Percentiles rank a stretch among this genome's conserved stretches.
phyloP scores from a whole-genome alignment of 805 yeast species.

The Alloascoidea africana region DNA sequence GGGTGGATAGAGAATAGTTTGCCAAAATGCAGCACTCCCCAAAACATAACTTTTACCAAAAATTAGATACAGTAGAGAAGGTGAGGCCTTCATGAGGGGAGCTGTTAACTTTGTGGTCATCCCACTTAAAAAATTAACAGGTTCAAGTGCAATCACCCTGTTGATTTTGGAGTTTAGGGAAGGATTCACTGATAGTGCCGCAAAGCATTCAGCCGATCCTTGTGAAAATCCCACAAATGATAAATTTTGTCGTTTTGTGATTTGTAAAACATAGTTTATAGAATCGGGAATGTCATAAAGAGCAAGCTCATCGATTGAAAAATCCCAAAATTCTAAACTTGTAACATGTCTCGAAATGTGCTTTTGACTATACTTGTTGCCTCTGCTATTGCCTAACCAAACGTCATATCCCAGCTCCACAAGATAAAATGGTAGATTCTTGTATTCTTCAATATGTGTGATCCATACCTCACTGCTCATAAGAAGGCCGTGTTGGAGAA shows the following conservation, averaged over 20 bases:
- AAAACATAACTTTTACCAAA: conserved; percentile 66
- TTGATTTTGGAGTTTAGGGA: conserved; percentile 38
- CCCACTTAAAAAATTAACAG: conserved; percentile 88
- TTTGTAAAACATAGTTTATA: conserved; percentile 51
- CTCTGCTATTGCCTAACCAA: conserved; percentile 87
- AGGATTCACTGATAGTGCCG: conserved; percentile 43
- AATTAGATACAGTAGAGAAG: conserved; percentile 48
- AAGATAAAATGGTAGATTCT: conserved; percentile 59
- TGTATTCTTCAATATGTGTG: conserved; percentile 27
- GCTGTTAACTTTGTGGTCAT: conserved; percentile 64
- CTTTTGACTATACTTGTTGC: conserved; percentile 83
- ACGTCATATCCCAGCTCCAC: conserved; percentile 84
- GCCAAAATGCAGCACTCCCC: conserved; percentile 73
- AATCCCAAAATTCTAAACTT: conserved; percentile 60
- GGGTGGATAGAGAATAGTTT: conserved; percentile 59
- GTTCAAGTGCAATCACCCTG: conserved; percentile 70
- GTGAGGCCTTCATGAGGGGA: conserved; percentile 60
- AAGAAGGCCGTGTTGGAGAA: conserved; percentile 81
- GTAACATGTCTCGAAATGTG: conserved; percentile 33
- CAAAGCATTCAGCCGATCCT: conserved; percentile 90
- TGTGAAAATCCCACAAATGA: conserved; percentile 84
- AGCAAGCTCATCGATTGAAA: conserved; percentile 85
- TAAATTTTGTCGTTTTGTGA: conserved; percentile 28
- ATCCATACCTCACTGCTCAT: conserved; percentile 84
- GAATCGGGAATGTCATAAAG: conserved; percentile 78